These are phyloP conservation scores for Juncus inflexus DNA, from an alignment of 176 grass and related monocot genomes.

Conservation along the genomic window DNA sequence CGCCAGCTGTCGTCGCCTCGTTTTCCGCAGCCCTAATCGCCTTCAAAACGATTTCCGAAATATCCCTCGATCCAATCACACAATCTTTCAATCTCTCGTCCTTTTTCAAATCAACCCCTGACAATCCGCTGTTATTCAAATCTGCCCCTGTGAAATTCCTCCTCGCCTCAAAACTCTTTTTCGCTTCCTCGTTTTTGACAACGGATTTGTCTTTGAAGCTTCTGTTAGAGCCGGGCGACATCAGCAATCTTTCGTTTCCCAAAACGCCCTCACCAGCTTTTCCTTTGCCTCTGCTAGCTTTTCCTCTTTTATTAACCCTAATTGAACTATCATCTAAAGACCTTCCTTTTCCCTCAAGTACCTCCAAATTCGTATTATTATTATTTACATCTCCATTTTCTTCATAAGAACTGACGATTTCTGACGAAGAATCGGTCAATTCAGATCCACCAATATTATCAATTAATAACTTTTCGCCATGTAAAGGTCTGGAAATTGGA, in stretches of 20 bases:
- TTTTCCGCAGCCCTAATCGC: constrained; percentile 81
- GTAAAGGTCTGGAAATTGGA: constrained; percentile 12
- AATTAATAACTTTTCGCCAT: constrained; percentile 10
- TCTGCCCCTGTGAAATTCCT: constrained; percentile 28
- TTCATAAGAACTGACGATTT: constrained; percentile 24
- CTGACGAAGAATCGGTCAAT: constrained; percentile 37
- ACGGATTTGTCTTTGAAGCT: constrained; percentile 47
- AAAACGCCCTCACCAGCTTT: constrained; percentile 49
- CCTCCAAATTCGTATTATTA: constrained; percentile 28
- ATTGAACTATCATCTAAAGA: constrained; percentile 37
- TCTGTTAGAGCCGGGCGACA: constrained; percentile 43
- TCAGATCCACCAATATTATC: constrained; percentile 37
- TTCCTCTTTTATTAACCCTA: constrained; percentile 31
- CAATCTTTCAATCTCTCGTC: constrained; percentile 87
- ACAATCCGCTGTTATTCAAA: neutral
- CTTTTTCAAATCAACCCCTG: constrained; percentile 27
- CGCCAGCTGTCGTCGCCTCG: constrained; percentile 75
- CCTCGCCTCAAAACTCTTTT: constrained; percentile 39
- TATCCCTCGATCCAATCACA: constrained; percentile 86
- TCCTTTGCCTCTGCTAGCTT: constrained; percentile 45
- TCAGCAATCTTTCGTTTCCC: constrained; percentile 46
- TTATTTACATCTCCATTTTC: constrained; percentile 30
- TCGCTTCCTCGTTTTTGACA: constrained; percentile 37
- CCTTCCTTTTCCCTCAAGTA: constrained; percentile 39
- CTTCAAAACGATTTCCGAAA: constrained; percentile 84